Conservation (phyloP, 805 yeast species). For the Myxozyma vanderwaltii region DNA sequence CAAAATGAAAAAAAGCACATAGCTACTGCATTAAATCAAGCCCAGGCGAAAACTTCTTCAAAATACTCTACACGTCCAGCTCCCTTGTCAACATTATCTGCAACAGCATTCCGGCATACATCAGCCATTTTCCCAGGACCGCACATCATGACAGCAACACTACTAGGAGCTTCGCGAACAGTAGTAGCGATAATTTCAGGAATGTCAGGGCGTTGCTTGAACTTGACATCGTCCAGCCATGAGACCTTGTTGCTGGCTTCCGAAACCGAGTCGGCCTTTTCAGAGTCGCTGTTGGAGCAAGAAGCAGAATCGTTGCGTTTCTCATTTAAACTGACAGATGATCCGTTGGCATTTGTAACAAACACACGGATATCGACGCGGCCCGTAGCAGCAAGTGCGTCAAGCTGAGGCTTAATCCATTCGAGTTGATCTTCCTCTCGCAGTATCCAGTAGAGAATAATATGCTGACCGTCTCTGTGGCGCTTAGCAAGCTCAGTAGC, state of each 20-base stretch:
- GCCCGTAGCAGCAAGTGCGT: slow-evolving; percentile 6
- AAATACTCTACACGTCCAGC: slow-evolving; percentile 22
- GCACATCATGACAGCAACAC: slow-evolving; percentile 27
- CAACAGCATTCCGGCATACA: slow-evolving; percentile 7
- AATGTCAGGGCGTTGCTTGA: slow-evolving; percentile 17
- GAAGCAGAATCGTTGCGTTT: background rate
- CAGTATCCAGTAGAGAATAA: too few relatives aligned
- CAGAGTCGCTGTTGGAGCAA: background rate
- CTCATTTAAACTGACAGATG: background rate
- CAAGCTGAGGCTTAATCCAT: slow-evolving; percentile 16
- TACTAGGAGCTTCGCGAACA: slow-evolving; percentile 14
- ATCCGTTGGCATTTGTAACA: background rate
- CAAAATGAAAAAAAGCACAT: too few relatives aligned
- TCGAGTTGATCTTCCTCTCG: background rate
- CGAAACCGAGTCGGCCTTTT: background rate
- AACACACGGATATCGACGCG: slow-evolving; percentile 9
- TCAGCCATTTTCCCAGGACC: slow-evolving; percentile 26
- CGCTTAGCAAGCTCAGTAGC: too few relatives aligned
- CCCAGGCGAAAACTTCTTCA: slow-evolving; percentile 24
- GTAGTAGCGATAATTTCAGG: background rate
- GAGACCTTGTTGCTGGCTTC: background rate
- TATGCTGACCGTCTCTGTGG: too few relatives aligned
- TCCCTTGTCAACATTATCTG: slow-evolving; percentile 19
- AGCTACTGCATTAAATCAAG: too few relatives aligned
- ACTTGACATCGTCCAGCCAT: background rate